Percentiles rank a stretch among this genome's conserved stretches.
phyloP scores from a whole-genome alignment of 352 stramenopile species.

The Elongisporangium prolatum region DNA sequence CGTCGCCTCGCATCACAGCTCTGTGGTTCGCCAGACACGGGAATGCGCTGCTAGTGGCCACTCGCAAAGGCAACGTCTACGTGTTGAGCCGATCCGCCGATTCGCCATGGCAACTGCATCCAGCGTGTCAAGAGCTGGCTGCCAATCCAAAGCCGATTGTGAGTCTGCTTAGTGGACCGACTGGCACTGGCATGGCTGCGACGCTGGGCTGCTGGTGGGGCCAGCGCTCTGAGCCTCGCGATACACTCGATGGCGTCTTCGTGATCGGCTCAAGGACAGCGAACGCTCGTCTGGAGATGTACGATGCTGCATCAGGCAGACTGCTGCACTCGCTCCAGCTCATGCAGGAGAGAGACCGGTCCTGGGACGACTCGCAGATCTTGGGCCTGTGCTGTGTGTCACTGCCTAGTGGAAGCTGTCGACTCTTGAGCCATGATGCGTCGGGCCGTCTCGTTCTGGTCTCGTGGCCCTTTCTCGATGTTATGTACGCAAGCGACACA shows the following conservation, averaged over 20 bases:
- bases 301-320: conserved; percentile 32
- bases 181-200: conserved; percentile 13
- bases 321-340: conserved; percentile 46
- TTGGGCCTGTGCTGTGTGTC: conserved; percentile 22
- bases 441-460: conserved; percentile 25
- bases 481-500: too few relatives aligned
- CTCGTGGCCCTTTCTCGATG: conserved; percentile 44
- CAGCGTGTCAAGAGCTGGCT: conserved; percentile 22
- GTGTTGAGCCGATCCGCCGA: conserved; percentile 18
- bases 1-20: conserved; percentile 46
- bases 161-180: conserved; percentile 1
- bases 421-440: conserved; percentile 44
- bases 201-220: conserved; percentile 57
- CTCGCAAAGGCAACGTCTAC: conserved; percentile 65
- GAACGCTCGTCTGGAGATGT: conserved; percentile 36
- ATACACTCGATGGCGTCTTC: conserved; percentile 17
- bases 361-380: conserved; percentile 4
- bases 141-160: conserved; percentile 37
- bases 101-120: conserved; percentile 20
- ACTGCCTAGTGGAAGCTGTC: not conserved
- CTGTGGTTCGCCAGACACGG: conserved; percentile 37
- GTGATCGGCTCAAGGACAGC: conserved; percentile 32
- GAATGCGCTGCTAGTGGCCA: conserved; percentile 31
- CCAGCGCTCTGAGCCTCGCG: not conserved
- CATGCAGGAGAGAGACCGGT: not conserved